Conservation (phyloP, 2,329 filamentous ascomycete genomes). For the Hortaea werneckii region DNA sequence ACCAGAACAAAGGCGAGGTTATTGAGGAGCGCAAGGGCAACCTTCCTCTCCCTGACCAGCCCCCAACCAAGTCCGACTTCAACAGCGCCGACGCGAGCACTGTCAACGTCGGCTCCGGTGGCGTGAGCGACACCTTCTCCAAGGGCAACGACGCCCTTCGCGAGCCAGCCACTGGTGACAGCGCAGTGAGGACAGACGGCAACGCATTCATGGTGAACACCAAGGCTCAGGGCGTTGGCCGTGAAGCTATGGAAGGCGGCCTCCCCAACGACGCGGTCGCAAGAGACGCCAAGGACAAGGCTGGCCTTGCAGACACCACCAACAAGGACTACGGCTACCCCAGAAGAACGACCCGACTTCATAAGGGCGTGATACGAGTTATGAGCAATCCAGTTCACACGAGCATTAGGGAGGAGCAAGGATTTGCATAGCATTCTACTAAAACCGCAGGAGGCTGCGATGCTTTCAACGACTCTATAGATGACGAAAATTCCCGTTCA, state of each 20-base stretch:
- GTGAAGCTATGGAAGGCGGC: constrained; percentile 49
- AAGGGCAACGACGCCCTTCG: constrained; percentile 40
- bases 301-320: constrained; percentile 32
- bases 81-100: constrained; percentile 59
- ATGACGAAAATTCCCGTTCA: too few relatives aligned
- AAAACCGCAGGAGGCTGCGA: too few relatives aligned
- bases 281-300: constrained; percentile 34
- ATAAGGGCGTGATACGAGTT: too few relatives aligned
- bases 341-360: constrained; percentile 29
- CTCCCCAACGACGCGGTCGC: constrained; percentile 52
- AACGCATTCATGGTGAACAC: constrained; percentile 46
- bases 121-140: constrained; percentile 27
- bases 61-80: constrained; percentile 67
- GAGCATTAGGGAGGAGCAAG: neutral
- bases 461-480: neutral
- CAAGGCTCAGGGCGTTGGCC: constrained; percentile 43
- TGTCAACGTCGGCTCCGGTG: constrained; percentile 60
- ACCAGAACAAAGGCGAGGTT: constrained; percentile 47
- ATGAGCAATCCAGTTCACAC: too few relatives aligned
- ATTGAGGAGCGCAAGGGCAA: constrained; percentile 61
- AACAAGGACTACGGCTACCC: constrained; percentile 33
- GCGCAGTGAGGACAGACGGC: constrained; percentile 40
- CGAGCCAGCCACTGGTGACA: constrained; percentile 43
- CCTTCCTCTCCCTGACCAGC: constrained; percentile 69
- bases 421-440: too few relatives aligned